phyloP scores from a whole-genome alignment of 73 alveolate species.

The Diophrys sp. region DNA sequence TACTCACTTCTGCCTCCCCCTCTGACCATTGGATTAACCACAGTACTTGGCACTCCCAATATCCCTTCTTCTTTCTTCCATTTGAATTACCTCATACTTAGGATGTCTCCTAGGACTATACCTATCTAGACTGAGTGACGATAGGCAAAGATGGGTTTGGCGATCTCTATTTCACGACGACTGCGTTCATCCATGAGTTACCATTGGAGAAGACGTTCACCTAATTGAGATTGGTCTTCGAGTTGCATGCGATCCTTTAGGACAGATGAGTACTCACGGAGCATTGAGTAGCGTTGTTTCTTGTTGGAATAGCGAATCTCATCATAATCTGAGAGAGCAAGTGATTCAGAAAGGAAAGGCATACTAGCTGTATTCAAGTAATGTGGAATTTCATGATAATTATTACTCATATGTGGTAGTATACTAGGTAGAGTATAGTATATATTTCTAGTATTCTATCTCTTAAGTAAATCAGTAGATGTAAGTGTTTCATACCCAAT shows the following conservation, averaged over 20 bases:
- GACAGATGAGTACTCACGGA: conserved; percentile 18
- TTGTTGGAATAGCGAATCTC: conserved; percentile 15
- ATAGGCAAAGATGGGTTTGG: background rate
- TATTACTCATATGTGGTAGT: conserved; percentile 24
- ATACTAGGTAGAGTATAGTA: conserved; percentile 26
- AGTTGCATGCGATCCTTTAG: conserved; percentile 14
- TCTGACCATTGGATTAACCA: conserved; percentile 5
- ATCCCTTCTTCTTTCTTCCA: background rate
- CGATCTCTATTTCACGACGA: background rate
- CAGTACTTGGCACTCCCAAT: conserved; percentile 5
- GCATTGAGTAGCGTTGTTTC: conserved; percentile 10
- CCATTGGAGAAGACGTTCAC: conserved; percentile 36
- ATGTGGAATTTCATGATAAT: conserved; percentile 32
- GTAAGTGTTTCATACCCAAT: background rate
- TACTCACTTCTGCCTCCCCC: background rate
- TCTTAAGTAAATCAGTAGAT: background rate
- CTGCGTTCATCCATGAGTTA: conserved; percentile 2
- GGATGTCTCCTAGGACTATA: background rate
- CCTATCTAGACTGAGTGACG: background rate
- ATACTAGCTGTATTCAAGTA: conserved; percentile 44
- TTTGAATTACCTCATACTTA: background rate
- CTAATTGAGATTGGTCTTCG: conserved; percentile 3
- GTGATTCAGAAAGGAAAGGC: conserved; percentile 30
- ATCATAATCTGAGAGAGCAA: conserved; percentile 28
- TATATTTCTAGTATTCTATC: conserved; percentile 32